These are phyloP conservation scores for Fusarium sulawesiense DNA, from an alignment of 2,329 filamentous ascomycete genomes.

Conservation along the genomic window DNA sequence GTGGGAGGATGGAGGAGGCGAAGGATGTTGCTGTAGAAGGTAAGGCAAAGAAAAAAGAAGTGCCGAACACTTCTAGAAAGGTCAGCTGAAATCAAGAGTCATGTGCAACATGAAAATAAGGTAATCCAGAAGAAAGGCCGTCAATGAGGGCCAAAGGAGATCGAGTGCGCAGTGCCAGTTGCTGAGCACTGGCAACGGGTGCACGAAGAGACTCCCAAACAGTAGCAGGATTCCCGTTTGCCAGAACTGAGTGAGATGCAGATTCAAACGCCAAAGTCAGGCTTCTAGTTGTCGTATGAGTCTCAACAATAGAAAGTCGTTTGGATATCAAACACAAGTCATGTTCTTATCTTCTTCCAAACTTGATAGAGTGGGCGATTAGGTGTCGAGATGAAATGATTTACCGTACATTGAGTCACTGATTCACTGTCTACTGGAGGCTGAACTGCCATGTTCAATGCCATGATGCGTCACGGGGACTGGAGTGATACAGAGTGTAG, in stretches of 20 bases:
- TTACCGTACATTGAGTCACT: neutral
- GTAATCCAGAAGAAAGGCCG: neutral
- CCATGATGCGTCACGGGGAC: neutral
- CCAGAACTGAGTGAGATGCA: neutral
- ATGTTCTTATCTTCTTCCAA: neutral
- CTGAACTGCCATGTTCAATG: neutral
- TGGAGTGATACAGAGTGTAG: constrained; percentile 1
- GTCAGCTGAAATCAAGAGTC: neutral
- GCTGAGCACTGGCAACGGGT: constrained; percentile 14
- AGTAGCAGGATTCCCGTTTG: neutral
- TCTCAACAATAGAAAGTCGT: neutral
- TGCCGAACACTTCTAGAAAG: neutral
- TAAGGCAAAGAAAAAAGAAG: neutral
- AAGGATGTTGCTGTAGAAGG: neutral
- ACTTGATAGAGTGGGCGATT: neutral
- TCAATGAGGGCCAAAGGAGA: neutral
- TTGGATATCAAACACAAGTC: neutral
- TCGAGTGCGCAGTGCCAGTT: neutral
- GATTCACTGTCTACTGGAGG: neutral
- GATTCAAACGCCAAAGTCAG: neutral
- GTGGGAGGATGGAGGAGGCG: neutral
- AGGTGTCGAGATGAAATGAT: constrained; percentile 7
- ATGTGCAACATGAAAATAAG: neutral
- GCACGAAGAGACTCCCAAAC: neutral
- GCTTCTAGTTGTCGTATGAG: neutral